Percentiles rank a stretch among this genome's conserved stretches.
These are phyloP conservation scores for Rhizopus stolonifer DNA, from an alignment of 371 early-diverging fungal species.

Conservation along the genomic window DNA sequence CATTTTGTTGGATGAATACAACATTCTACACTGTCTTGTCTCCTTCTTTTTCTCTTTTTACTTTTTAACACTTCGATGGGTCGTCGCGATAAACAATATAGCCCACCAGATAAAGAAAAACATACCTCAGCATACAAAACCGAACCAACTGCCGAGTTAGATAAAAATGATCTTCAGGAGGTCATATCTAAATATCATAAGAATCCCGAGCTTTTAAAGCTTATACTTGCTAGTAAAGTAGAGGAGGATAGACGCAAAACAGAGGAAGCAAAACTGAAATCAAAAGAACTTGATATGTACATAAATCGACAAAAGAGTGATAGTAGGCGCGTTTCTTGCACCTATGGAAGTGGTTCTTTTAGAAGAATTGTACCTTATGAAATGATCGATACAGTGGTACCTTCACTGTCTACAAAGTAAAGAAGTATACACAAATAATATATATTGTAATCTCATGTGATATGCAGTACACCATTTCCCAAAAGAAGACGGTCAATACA, in stretches of 20 bases:
- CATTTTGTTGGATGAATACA: background rate
- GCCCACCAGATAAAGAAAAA: background rate
- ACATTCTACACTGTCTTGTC: background rate
- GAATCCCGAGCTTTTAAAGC: conserved; percentile 55
- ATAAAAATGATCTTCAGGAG: conserved; percentile 12
- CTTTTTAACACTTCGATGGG: background rate
- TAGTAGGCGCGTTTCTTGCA: background rate
- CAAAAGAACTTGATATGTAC: conserved; percentile 49
- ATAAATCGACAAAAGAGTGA: conserved; percentile 13
- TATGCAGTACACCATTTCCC: background rate
- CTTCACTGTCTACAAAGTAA: background rate
- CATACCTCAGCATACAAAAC: background rate
- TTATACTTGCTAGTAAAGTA: conserved; percentile 57
- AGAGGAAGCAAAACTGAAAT: conserved; percentile 58
- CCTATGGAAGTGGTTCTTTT: background rate
- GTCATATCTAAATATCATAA: conserved; percentile 47
- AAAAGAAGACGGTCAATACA: conserved; percentile 25
- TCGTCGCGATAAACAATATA: background rate
- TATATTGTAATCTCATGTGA: background rate
- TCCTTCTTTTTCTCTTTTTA: background rate
- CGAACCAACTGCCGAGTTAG: background rate
- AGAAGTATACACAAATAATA: background rate
- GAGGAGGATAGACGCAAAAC: conserved; percentile 62
- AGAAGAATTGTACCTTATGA: conserved; percentile 1
- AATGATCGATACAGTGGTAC: background rate